Percentiles rank a stretch among this genome's conserved stretches.
These are phyloP conservation scores for Thielaviopsis musarum DNA, from an alignment of 2,329 filamentous ascomycete species.

Conservation along the genomic window DNA sequence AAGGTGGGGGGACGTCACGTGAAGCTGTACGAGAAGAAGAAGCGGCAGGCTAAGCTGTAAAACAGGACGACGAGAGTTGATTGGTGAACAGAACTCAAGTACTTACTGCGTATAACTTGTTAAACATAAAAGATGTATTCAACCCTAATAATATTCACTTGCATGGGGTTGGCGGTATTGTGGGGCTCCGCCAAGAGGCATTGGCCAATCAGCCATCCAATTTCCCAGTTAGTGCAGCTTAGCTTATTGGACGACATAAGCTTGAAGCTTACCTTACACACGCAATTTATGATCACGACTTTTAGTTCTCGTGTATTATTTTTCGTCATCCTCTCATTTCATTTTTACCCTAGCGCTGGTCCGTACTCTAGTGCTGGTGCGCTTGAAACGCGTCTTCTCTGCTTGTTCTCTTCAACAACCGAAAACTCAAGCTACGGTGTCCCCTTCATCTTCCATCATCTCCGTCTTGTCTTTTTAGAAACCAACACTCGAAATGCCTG, in stretches of 20 bases:
- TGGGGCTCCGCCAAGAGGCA: too few species aligned
- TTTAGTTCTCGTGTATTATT: background rate
- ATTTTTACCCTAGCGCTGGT: background rate
- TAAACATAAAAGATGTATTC: too few species aligned
- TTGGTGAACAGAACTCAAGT: background rate
- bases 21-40: constrained; percentile 18
- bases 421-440: background rate
- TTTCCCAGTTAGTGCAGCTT: too few species aligned
- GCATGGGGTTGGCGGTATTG: too few species aligned
- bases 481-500: background rate
- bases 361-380: too few species aligned
- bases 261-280: background rate
- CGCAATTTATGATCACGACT: background rate
- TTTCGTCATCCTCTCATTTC: background rate
- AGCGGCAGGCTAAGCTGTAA: constrained; percentile 12
- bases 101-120: too few species aligned
- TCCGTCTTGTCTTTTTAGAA: background rate
- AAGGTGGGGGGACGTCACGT: constrained; percentile 21
- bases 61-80: background rate
- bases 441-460: background rate
- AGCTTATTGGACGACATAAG: too few species aligned
- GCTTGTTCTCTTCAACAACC: background rate
- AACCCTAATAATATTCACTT: too few species aligned
- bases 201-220: too few species aligned
- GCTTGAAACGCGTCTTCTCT: background rate